A percentile compares a stretch with the other conserved stretches of the same genome.
Conservation (phyloP, 139 green algal genomes). For the Asterochloris erici region DNA sequence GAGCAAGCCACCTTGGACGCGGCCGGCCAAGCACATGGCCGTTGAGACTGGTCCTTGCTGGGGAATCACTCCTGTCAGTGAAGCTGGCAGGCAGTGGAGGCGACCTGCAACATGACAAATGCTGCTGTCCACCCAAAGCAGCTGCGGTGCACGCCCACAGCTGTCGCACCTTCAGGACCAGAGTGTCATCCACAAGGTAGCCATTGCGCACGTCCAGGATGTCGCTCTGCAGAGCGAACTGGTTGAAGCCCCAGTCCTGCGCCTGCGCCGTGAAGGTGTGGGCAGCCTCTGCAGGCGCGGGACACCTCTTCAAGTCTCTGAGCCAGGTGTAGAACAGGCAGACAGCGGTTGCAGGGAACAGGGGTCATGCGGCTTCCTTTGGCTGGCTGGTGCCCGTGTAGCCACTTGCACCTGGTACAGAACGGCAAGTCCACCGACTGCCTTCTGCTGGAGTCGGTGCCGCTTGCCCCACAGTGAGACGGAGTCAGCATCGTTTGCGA, state of each 20-base stretch:
- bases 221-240: constrained; percentile 68
- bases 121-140: no score
- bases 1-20: no score
- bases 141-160: no score
- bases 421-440: background rate
- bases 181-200: constrained; percentile 60
- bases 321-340: background rate
- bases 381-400: background rate
- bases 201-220: constrained; percentile 52
- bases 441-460: background rate
- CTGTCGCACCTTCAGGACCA: constrained; percentile 43
- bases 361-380: background rate
- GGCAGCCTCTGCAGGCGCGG: constrained; percentile 10
- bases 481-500: background rate
- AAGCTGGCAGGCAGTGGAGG: no score
- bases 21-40: no score
- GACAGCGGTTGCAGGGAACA: background rate
- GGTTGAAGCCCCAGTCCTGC: constrained; percentile 70
- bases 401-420: no score
- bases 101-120: no score
- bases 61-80: no score
- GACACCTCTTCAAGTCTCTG: background rate
- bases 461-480: no score
- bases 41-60: no score
- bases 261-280: constrained; percentile 3